Evolutionary conservation across 2,329 filamentous ascomycete genomes (phyloP), one percentile per base, ranked within the genome.

Genomic region (Penicillium sp.): DNA sequence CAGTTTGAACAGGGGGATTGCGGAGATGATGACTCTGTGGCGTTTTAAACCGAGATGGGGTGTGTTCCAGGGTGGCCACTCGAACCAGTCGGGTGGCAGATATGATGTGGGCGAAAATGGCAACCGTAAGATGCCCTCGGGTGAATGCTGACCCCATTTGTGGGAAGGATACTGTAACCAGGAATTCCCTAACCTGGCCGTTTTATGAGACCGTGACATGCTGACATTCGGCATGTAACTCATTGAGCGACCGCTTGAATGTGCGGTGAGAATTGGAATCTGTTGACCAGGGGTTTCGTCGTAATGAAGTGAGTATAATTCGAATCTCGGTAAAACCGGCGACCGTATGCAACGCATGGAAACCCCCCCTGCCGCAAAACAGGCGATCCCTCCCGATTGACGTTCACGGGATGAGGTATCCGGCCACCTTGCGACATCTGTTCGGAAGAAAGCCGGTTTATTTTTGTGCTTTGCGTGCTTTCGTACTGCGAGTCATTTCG

Each of bases 401-500:
- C 54, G 58, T 54, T 57, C 55, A 58, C 52, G 59, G 62, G 44
- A 55, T 47, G n/a, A 56, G 41, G 53, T 43, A 41, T 54, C 59
- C 52, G 53, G 61, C 50, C 52, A 50, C 59, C 53, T 50, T 57
- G 49, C 50, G 51, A 57, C 53, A 44, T 58, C 55, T 34, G 49
- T 52, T 25, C 36, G 44, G 29, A 34, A 13, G 33, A 50, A 39
- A 44, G 23, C 50, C 54, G 47, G 53, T 57, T 60, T 72, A 76
- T 65, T 75, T 76, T 55, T 74, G 70, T 44, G 68, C 70, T 62
- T 76, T 76, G 67, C 82, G 85, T 61, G 75, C 74, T 68, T 83
- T 83, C 36, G 77, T 76, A 51, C 81, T 79, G 54, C 80, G 76
- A 4, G 80, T 76, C 50, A 86, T 81, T 69, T 86, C 85, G 66